These are phyloP conservation scores for Chalara sp. DNA, from an alignment of 2,329 filamentous ascomycete genomes.

Conservation along the genomic window DNA sequence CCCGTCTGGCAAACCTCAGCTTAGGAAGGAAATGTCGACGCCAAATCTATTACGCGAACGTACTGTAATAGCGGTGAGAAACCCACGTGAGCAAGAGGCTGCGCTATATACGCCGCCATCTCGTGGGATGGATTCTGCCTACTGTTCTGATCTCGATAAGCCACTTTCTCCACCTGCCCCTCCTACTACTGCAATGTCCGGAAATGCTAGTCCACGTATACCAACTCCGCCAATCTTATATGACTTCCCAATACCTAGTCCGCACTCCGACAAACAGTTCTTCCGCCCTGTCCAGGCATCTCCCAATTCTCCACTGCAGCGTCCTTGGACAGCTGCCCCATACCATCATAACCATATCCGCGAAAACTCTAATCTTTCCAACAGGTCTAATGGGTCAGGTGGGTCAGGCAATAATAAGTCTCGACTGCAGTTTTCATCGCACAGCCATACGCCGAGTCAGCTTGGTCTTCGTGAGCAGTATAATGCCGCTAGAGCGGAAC, in stretches of 20 bases:
- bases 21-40: neutral
- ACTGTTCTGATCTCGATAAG: conserved; percentile 26
- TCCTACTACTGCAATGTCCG: conserved; percentile 7
- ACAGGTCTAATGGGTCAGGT: neutral
- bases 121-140: conserved; percentile 26
- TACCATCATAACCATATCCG: conserved; percentile 19
- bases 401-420: neutral
- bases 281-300: conserved; percentile 57
- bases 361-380: conserved; percentile 37
- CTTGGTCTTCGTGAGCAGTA: neutral
- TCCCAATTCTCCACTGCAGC: conserved; percentile 55
- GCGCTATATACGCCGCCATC: conserved; percentile 18
- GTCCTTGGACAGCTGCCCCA: conserved; percentile 27
- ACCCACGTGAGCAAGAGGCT: conserved; percentile 8
- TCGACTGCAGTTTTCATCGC: neutral
- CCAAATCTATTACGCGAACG: neutral
- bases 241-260: conserved; percentile 24
- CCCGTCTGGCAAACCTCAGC: neutral
- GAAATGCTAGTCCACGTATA: conserved; percentile 3
- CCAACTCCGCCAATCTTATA: conserved; percentile 7
- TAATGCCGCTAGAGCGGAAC: conserved; percentile 9
- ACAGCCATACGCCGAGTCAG: conserved; percentile 10
- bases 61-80: neutral
- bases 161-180: conserved; percentile 11
- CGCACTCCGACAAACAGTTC: conserved; percentile 43